Conservation (phyloP, 106 monocot genomes). For the Dioscorea alata region DNA sequence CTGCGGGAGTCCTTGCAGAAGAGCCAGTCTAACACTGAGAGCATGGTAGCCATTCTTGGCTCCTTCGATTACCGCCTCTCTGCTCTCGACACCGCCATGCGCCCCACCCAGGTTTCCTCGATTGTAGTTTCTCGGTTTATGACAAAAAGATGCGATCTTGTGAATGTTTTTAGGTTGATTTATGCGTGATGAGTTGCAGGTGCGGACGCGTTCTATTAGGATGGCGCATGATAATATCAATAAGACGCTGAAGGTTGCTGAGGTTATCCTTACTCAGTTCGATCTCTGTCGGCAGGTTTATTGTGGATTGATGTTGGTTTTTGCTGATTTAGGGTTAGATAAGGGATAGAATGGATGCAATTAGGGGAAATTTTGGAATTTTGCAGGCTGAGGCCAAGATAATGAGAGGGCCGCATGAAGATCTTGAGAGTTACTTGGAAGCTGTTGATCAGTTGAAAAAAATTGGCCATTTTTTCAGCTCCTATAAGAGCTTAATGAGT, state of each 20-base stretch:
- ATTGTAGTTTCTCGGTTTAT: background rate
- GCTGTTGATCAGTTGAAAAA: constrained; percentile 62
- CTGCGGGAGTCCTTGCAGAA: constrained; percentile 37
- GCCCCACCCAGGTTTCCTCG: constrained; percentile 45
- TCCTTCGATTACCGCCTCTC: constrained; percentile 70
- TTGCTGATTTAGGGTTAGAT: too few relatives aligned
- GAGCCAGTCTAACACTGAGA: constrained; percentile 43
- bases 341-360: too few relatives aligned
- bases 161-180: background rate
- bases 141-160: background rate
- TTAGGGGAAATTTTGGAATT: background rate
- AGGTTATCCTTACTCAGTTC: constrained; percentile 49
- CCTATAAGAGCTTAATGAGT: constrained; percentile 53
- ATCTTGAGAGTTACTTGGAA: constrained; percentile 66
- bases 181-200: constrained; percentile 13
- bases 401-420: constrained; percentile 71
- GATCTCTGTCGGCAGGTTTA: constrained; percentile 56
- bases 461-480: constrained; percentile 45
- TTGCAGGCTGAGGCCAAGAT: constrained; percentile 66
- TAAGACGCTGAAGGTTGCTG: constrained; percentile 43
- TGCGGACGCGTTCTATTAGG: constrained; percentile 58
- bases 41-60: constrained; percentile 36
- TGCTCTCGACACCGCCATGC: constrained; percentile 59
- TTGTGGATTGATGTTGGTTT: too few relatives aligned
- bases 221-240: constrained; percentile 69